phyloP scores from a whole-genome alignment of 2,329 filamentous ascomycete genomes.

The Ophioceras dolichostomum region DNA sequence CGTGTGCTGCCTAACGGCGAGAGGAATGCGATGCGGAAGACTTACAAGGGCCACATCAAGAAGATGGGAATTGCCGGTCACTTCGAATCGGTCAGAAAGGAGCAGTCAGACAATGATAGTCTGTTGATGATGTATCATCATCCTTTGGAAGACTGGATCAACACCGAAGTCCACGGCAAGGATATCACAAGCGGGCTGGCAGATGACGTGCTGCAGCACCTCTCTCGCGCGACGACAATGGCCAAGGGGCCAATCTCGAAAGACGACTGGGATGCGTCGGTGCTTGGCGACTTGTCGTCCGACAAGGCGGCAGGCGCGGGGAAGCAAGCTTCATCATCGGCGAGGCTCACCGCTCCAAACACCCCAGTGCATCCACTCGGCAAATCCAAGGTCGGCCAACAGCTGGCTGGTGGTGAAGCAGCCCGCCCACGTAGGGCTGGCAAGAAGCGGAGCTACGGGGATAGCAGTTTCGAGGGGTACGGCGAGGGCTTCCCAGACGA shows the following conservation, averaged over 20 bases:
- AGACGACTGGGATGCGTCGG: slow-evolving; percentile 41
- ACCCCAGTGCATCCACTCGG: slow-evolving; percentile 30
- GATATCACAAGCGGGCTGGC: slow-evolving; percentile 42
- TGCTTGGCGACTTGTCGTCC: slow-evolving; percentile 42
- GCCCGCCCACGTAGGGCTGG: slow-evolving; percentile 50
- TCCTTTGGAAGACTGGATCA: slow-evolving; percentile 45
- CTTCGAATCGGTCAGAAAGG: slow-evolving; percentile 47
- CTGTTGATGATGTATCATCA: slow-evolving; percentile 37
- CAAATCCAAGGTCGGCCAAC: slow-evolving; percentile 23
- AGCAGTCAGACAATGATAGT: slow-evolving; percentile 36
- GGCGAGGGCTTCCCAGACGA: slow-evolving; percentile 60
- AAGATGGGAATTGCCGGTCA: slow-evolving; percentile 47
- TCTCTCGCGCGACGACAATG: slow-evolving; percentile 44
- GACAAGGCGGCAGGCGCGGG: slow-evolving; percentile 24
- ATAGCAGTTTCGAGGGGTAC: slow-evolving; percentile 64
- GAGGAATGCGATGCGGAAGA: slow-evolving; percentile 55
- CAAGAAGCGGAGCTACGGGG: slow-evolving; percentile 67
- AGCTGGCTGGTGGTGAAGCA: slow-evolving; percentile 27
- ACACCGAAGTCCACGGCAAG: slow-evolving; percentile 38
- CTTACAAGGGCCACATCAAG: slow-evolving; percentile 58
- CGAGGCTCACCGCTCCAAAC: slow-evolving; percentile 37
- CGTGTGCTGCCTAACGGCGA: slow-evolving; percentile 52
- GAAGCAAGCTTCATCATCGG: slow-evolving; percentile 25
- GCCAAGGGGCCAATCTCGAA: slow-evolving; percentile 43
- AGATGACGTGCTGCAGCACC: slow-evolving; percentile 24